Base-by-base conservation (phyloP, 1,284 basidiomycete species). In the Puccinia coronata region DNA sequence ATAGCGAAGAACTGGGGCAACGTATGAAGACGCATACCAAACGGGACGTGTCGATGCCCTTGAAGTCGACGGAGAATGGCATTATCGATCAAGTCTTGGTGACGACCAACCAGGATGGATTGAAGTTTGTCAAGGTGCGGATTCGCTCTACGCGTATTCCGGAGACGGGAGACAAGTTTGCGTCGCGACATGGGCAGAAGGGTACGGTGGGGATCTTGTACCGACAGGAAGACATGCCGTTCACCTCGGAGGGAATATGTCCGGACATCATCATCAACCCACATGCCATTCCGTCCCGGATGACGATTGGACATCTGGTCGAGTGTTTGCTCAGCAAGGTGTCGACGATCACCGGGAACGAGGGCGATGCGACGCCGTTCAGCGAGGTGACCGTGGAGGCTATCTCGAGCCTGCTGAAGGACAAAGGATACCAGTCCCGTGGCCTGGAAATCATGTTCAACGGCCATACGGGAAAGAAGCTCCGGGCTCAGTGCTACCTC, bases 281-380 rank as follows among this genome's bases (percentile, higher is more conserved):
- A 47, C 96, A 99, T 87, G 97, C 96, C 85, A 98, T 99, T 88
- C 96, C 96, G 6, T 98, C 96, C 82, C 96, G 97, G 88, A 99
- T 99, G 96, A 99, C 96, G 20, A 99, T 99, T 85, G 96, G 96
- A 20, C 97, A 99, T 88, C 91, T 99, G 90, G 96, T 99, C 86
- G 96, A 99, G 87, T 98, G 96, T 91, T 88, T 99, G 70, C 88
- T 99, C 67, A 95, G 93, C 47, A 99, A 99, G 87, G 92, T 99
- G 0, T 95, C 96, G 0, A 98, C 97, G 0, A 90, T 99, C 82
- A 93, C 95, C 75, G 96, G 97, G 59, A 93, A 95, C 83, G 96
- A 98, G 87, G 96, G 96, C 83, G 96, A 99, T 85, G 96, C 96
- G 18, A 99, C 97, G 53, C 96, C 96, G 0, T 99, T 99, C 88